Evolutionary conservation across 2,329 filamentous ascomycete genomes (phyloP), one percentile per base, ranked within the genome.

Genomic region (Phoma sp.): DNA sequence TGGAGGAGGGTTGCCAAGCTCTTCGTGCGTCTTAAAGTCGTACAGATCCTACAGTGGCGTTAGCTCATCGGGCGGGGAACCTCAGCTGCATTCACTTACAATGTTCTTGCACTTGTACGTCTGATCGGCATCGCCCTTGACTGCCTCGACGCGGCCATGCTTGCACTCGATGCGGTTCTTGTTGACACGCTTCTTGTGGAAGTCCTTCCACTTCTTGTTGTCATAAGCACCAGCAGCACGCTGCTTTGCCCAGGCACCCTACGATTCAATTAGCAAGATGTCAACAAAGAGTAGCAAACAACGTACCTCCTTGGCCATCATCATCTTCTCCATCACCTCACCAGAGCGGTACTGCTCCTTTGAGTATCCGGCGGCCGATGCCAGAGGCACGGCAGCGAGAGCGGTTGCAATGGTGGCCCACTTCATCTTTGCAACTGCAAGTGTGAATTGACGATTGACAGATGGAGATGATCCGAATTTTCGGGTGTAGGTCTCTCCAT

Each of bases 21-120:
- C 80, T 13, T 77, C 77, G 58, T 86, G 83, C 47, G 77, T 80
- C 57, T 82, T 73, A 71, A 86, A 86, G 63, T 83, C 80, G 68
- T 84, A 82, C 24, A 84, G 74, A 60, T 85, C 83, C 64, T 65
- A 32, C 25, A 18, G 14, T 23, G 37, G 27, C 32, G 44, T 65
- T 45, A 65, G 52, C 6, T 36, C 14, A 8, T 30, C 30, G 11
- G 27, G 27, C 37, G 46, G 11, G 37, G 13, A 25, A 29, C 29
- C 14, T 55, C 46, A 42, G 10, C 23, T 24, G 32, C 23, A 32
- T 33, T 18, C n/a, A 10, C 82, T 74, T 60, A 84, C 82, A 10
- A 83, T 77, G 51, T 74, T 68, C 55, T 75, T 74, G 64, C 74
- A 77, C 53, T 70, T 71, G 67, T 77, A 77, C 2, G 74, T 76